Conservation (phyloP, 2,329 filamentous ascomycete species). For the Coniochaeta ligniaria region DNA sequence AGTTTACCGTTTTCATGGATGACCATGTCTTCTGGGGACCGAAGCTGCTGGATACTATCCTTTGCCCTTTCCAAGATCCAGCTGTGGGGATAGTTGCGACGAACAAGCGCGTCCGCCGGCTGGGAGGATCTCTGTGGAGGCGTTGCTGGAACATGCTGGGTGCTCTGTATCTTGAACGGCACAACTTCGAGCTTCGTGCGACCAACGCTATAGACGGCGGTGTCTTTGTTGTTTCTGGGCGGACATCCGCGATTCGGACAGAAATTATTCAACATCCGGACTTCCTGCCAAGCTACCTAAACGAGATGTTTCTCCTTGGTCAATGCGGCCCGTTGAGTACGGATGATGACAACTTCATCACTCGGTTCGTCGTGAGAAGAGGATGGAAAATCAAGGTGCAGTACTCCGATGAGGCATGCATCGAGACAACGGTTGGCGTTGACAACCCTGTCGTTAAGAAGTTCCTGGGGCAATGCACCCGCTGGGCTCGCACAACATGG, state of each 20-base stretch:
- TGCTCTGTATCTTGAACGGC: slow-evolving; percentile 50
- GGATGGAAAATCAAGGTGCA: slow-evolving; percentile 51
- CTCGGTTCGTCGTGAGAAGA: slow-evolving; percentile 40
- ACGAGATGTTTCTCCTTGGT: slow-evolving; percentile 43
- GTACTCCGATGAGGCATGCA: slow-evolving; percentile 33
- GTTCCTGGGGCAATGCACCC: slow-evolving; percentile 43
- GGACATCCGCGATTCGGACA: slow-evolving; percentile 45
- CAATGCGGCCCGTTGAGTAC: slow-evolving; percentile 36
- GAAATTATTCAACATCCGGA: slow-evolving; percentile 34
- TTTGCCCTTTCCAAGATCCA: slow-evolving; percentile 36
- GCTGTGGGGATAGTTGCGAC: slow-evolving; percentile 48
- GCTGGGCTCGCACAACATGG: slow-evolving; percentile 54
- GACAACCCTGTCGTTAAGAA: slow-evolving; percentile 20
- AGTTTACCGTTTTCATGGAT: slow-evolving; percentile 39
- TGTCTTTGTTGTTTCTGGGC: slow-evolving; percentile 50
- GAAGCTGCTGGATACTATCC: slow-evolving; percentile 30
- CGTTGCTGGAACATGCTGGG: slow-evolving; percentile 48
- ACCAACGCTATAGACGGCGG: slow-evolving; percentile 51
- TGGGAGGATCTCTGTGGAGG: slow-evolving; percentile 13
- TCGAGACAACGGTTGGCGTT: slow-evolving; percentile 46
- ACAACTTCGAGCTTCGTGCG: slow-evolving; percentile 54
- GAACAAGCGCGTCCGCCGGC: slow-evolving; percentile 38
- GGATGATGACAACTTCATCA: slow-evolving; percentile 58
- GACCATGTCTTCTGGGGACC: slow-evolving; percentile 45
- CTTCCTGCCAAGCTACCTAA: slow-evolving; percentile 35